Evolutionary conservation across 2,329 filamentous ascomycete species (phyloP).

Genomic region (Tetracladium maxilliforme): DNA sequence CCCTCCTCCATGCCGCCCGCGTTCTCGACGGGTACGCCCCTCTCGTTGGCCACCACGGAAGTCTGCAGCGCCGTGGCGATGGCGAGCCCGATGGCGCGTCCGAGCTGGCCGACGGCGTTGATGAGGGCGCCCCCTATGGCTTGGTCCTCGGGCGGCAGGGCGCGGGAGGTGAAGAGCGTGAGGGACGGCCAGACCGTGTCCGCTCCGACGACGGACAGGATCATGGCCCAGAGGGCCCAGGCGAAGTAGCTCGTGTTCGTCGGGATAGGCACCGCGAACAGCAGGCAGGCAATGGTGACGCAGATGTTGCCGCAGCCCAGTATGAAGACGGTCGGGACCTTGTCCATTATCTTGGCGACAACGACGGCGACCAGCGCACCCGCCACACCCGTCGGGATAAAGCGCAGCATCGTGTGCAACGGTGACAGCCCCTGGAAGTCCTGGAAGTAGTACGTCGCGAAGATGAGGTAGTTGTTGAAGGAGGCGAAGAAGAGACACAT

Average conservation of each 20-base stretch:
- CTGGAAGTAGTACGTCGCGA: conserved; percentile 57
- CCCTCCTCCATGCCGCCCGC: no score
- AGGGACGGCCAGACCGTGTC: conserved; percentile 53
- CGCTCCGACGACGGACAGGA: conserved; percentile 48
- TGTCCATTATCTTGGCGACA: conserved; percentile 38
- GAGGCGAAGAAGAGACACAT: conserved; percentile 52
- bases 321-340: conserved; percentile 42
- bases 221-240: conserved; percentile 50
- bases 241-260: conserved; percentile 49
- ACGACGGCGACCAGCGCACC: conserved; percentile 43
- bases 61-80: conserved; percentile 51
- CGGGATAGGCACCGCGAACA: conserved; percentile 51
- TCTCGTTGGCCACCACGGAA: conserved; percentile 36
- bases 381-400: conserved; percentile 48
- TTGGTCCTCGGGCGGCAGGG: conserved; percentile 47
- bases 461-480: conserved; percentile 56
- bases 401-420: conserved; percentile 54
- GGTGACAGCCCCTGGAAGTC: conserved; percentile 45
- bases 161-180: conserved; percentile 49
- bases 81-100: conserved; percentile 49
- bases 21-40: no score
- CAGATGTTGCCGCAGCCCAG: conserved; percentile 40
- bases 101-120: conserved; percentile 51
- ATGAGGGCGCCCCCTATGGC: conserved; percentile 54
- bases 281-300: conserved; percentile 37